A percentile compares a stretch with the other conserved stretches of the same genome.
These are phyloP conservation scores for Vaccinium macrocarpon DNA, from an alignment of 148 eudicot species.

Conservation along the genomic window DNA sequence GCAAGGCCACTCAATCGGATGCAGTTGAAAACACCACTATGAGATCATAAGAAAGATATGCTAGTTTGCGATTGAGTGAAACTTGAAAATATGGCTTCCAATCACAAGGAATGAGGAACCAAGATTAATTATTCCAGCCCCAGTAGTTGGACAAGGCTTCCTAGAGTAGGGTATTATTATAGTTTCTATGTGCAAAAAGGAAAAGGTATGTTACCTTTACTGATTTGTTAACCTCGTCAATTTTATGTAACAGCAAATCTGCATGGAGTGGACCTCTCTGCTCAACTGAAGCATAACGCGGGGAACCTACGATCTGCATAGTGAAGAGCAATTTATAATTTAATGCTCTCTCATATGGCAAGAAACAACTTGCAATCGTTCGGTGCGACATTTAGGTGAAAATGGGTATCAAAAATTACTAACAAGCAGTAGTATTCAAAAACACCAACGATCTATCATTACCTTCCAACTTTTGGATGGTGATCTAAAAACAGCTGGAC, in stretches of 20 bases:
- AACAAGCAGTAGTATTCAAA: not conserved
- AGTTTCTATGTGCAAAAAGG: slow-evolving; percentile 8
- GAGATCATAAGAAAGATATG: not conserved
- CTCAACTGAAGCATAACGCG: slow-evolving; percentile 35
- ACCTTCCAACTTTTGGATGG: slow-evolving; percentile 67
- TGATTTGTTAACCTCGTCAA: slow-evolving; percentile 75
- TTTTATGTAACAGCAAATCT: slow-evolving; percentile 54
- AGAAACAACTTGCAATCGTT: not conserved
- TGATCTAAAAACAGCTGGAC: slow-evolving; percentile 47
- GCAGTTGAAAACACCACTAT: not conserved
- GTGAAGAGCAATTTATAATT: slow-evolving; percentile 2
- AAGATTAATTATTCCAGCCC: not conserved
- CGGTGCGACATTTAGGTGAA: not conserved
- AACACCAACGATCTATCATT: slow-evolving; percentile 11
- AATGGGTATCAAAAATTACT: not conserved
- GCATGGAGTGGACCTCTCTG: slow-evolving; percentile 38
- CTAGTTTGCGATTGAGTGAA: not conserved
- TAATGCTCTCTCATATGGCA: not conserved
- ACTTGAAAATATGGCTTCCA: not conserved
- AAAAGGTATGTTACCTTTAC: slow-evolving; percentile 49
- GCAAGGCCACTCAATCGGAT: not conserved
- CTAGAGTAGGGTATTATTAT: not conserved
- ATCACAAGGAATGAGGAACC: not conserved
- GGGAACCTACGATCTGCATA: slow-evolving; percentile 43
- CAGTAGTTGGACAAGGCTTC: not conserved